Evolutionary conservation across 345 rosid genomes (phyloP).

Genomic region (Brassica rapa): DNA sequence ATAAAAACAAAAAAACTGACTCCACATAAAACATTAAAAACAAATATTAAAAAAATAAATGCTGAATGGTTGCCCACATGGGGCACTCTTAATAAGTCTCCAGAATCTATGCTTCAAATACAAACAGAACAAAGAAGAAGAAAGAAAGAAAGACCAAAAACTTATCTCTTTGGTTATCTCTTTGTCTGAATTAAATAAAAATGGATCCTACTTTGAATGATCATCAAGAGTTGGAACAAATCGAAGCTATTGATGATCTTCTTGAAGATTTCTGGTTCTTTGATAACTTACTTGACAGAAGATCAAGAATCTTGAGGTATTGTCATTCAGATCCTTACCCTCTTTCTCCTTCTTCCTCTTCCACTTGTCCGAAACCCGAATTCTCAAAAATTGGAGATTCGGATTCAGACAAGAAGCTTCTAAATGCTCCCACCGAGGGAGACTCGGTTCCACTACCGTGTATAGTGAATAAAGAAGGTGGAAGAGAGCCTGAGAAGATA

Average conservation of each 20-base stretch:
- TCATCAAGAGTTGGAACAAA: conserved; percentile 30
- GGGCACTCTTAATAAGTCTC: conserved; percentile 35
- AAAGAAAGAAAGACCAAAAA: conserved; percentile 25
- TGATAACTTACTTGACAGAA: conserved; percentile 50
- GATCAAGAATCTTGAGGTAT: conserved; percentile 49
- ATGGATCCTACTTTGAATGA: conserved; percentile 35
- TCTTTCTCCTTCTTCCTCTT: conserved; percentile 38
- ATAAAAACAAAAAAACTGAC: conserved; percentile 34
- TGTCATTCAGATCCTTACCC: conserved; percentile 72
- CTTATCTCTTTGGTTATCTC: conserved; percentile 41
- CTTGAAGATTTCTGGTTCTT: conserved; percentile 79
- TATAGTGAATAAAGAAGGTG: conserved; percentile 29
- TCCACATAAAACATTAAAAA: conserved; percentile 27
- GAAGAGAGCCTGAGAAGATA: conserved; percentile 33
- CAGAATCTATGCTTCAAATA: conserved; percentile 42
- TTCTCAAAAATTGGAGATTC: conserved; percentile 12
- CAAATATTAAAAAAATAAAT: conserved; percentile 15
- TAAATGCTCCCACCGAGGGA: conserved; percentile 19
- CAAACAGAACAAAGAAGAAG: conserved; percentile 37
- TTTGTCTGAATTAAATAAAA: conserved; percentile 7
- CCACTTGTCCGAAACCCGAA: conserved; percentile 23
- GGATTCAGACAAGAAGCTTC: conserved; percentile 18
- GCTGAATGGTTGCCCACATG: conserved; percentile 44
- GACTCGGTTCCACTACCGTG: conserved; percentile 38
- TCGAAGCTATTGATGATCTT: conserved; percentile 60